Conservation (phyloP, 2,329 filamentous ascomycete species). For the Penicillium hesseltinei region DNA sequence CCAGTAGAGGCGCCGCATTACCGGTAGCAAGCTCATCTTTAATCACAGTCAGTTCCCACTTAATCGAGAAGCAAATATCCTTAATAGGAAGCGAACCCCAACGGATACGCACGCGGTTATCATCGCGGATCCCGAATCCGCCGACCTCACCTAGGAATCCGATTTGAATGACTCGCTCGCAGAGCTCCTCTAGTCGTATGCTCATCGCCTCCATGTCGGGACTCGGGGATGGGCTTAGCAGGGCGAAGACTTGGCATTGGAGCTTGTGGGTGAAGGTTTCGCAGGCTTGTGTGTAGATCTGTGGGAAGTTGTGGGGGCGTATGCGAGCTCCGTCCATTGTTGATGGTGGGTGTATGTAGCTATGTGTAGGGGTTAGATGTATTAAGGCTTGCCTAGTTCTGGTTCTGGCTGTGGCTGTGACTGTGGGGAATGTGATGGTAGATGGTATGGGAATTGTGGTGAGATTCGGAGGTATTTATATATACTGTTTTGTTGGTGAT, state of each 20-base stretch:
- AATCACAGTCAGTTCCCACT: not conserved
- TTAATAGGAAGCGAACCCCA: not conserved
- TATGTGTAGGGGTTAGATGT: not conserved
- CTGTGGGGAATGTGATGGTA: not conserved
- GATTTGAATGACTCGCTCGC: not conserved
- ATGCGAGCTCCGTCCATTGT: not conserved
- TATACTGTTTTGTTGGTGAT: not conserved
- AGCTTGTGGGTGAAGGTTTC: constrained; percentile 3
- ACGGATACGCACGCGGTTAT: not conserved
- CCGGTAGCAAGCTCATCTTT: not conserved
- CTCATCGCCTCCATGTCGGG: not conserved
- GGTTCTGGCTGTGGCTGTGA: too few relatives aligned
- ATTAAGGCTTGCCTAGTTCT: not conserved
- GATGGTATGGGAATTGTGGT: not conserved
- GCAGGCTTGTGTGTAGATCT: not conserved
- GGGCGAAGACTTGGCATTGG: not conserved
- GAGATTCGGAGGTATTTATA: not conserved
- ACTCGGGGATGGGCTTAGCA: not conserved
- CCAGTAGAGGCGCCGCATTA: not conserved
- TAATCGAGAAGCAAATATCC: constrained; percentile 5
- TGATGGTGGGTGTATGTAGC: not conserved
- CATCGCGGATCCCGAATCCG: not conserved
- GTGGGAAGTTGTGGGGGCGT: not conserved
- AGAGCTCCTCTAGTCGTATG: not conserved
- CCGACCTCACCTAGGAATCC: not conserved